A percentile compares a stretch with the other conserved stretches of the same genome.
Evolutionary conservation across 129 eudicot species (phyloP).

Genomic region (Gnaphalium uliginosum): DNA sequence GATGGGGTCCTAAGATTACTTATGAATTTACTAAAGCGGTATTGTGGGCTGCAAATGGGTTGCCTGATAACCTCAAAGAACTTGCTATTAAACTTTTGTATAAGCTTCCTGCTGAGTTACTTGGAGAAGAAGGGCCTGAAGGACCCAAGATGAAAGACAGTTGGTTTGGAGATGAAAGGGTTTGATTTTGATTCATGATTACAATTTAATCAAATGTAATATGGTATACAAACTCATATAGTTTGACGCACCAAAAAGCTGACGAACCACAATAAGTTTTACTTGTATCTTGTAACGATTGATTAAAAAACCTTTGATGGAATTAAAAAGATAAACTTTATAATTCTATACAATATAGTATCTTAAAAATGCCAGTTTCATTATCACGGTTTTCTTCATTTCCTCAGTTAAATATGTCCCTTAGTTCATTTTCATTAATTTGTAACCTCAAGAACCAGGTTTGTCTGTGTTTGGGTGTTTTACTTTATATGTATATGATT

Average conservation of each 20-base stretch:
- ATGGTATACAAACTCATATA: neutral
- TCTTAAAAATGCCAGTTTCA: slow-evolving; percentile 37
- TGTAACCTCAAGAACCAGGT: slow-evolving; percentile 47
- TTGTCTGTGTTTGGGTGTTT: neutral
- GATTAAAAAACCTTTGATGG: neutral
- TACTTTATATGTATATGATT: neutral
- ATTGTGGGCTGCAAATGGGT: neutral
- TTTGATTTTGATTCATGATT: slow-evolving; percentile 3
- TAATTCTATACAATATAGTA: neutral
- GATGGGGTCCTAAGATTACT: slow-evolving; percentile 39
- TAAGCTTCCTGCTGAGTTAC: slow-evolving; percentile 25
- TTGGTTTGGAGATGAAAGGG: slow-evolving; percentile 30
- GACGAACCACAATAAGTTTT: neutral
- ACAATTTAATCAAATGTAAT: neutral
- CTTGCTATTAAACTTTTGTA: slow-evolving; percentile 9
- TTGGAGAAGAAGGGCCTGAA: slow-evolving; percentile 35
- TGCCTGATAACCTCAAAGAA: slow-evolving; percentile 6
- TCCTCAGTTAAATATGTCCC: slow-evolving; percentile 45
- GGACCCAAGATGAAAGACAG: slow-evolving; percentile 29
- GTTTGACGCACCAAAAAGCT: neutral
- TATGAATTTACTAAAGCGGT: slow-evolving; percentile 9
- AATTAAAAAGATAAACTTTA: too few relatives aligned
- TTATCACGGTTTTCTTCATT: slow-evolving; percentile 68
- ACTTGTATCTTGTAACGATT: neutral
- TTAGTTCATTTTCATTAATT: slow-evolving; percentile 32